A percentile compares a stretch with the other conserved stretches of the same genome.
Conservation (phyloP, 1,139 yeast genomes). For the Saccharomyces hybrid region DNA sequence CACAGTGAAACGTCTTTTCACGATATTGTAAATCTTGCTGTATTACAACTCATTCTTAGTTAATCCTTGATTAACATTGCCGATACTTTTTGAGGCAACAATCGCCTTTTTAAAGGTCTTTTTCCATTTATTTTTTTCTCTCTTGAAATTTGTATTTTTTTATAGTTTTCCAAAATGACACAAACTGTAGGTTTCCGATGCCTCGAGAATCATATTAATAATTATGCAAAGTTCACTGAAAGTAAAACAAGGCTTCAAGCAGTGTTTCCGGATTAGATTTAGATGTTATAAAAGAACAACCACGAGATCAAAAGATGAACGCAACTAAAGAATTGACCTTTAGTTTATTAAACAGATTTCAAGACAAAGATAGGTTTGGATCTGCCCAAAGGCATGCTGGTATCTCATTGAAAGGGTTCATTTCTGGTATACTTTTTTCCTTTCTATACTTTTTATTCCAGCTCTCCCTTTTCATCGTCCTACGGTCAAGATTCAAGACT, state of each 20-base stretch:
- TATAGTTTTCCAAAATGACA: background rate
- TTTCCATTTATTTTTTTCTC: too few relatives aligned
- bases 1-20: too few relatives aligned
- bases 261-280: background rate
- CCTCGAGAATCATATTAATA: background rate
- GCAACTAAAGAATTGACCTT: background rate
- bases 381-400: conserved; percentile 37
- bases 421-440: conserved; percentile 44
- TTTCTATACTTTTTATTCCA: conserved; percentile 46
- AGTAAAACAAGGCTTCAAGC: too few relatives aligned
- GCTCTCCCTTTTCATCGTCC: conserved; percentile 43
- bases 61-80: too few relatives aligned
- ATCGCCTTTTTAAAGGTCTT: background rate
- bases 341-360: background rate
- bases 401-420: conserved; percentile 40
- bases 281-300: background rate
- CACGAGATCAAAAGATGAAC: background rate
- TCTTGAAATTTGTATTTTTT: background rate
- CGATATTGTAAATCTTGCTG: too few relatives aligned
- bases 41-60: too few relatives aligned
- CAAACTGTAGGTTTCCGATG: background rate
- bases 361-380: conserved; percentile 28
- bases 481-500: conserved; percentile 40
- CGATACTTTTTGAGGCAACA: background rate
- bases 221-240: background rate